phyloP scores from a whole-genome alignment of 768 basidiomycete genomes.

The Mycena vulgaris region DNA sequence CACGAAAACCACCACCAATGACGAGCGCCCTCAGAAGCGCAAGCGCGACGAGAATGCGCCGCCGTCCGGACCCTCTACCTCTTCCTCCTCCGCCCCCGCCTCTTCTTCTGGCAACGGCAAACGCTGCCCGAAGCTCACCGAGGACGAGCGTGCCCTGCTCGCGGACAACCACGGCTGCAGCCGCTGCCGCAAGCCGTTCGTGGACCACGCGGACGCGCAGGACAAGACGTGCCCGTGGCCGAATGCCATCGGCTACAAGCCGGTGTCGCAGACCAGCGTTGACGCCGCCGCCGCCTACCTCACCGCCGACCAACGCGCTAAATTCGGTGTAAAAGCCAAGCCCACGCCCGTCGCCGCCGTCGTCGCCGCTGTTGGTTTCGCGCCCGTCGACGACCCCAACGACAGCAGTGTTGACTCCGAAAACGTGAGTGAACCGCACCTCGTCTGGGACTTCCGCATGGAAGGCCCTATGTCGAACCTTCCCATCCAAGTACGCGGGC shows the following conservation, averaged over 20 bases:
- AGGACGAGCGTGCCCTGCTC: neutral
- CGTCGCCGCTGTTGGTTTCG: neutral
- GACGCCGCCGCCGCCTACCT: too few relatives aligned
- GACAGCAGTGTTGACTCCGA: neutral
- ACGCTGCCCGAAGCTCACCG: slow-evolving; percentile 1
- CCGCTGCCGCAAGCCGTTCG: neutral
- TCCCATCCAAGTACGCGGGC: too few relatives aligned
- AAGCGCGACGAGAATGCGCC: neutral
- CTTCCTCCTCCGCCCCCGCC: neutral
- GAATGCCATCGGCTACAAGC: neutral
- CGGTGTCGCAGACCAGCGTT: neutral
- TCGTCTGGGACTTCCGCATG: too few relatives aligned
- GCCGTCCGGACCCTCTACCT: neutral
- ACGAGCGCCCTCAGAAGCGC: neutral
- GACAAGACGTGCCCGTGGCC: slow-evolving; percentile 2
- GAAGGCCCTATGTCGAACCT: too few relatives aligned
- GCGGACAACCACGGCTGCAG: neutral
- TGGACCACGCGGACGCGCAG: neutral
- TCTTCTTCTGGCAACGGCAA: neutral
- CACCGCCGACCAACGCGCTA: neutral
- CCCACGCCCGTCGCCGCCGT: neutral
- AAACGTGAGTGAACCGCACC: neutral
- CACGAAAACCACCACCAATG: neutral
- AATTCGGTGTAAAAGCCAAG: neutral
- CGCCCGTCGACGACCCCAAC: neutral